Evolutionary conservation across 257 asterid genomes (phyloP).

Genomic region (Solanum sejunctum): DNA sequence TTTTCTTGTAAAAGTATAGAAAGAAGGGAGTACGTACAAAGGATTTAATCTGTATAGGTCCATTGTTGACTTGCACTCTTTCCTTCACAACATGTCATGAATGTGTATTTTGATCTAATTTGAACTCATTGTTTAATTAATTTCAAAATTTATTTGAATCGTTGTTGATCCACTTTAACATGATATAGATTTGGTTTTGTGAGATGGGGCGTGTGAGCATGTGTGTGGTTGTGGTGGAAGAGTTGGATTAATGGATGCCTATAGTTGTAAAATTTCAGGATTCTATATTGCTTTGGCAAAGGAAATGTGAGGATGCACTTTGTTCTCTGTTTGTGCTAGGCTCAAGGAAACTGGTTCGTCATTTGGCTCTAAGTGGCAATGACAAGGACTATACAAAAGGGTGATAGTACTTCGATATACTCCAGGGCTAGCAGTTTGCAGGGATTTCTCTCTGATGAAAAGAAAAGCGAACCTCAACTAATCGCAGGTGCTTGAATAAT

Average conservation of each 20-base stretch:
- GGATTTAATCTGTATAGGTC: background rate
- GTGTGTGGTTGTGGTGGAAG: too few species aligned
- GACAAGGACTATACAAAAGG: slow-evolving; percentile 80
- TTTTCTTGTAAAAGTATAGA: background rate
- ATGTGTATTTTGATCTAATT: background rate
- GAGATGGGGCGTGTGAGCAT: background rate
- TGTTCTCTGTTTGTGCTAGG: slow-evolving; percentile 83
- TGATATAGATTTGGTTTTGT: background rate
- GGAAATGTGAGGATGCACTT: slow-evolving; percentile 92
- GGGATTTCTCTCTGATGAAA: slow-evolving; percentile 92
- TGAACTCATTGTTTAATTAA: background rate
- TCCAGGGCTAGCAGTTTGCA: slow-evolving; percentile 96
- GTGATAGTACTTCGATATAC: slow-evolving; percentile 80
- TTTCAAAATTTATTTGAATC: background rate
- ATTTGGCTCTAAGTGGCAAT: slow-evolving; percentile 89
- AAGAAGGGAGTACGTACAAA: background rate
- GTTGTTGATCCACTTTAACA: background rate
- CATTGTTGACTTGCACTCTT: background rate
- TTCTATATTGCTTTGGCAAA: slow-evolving; percentile 64
- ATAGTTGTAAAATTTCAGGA: slow-evolving; percentile 38
- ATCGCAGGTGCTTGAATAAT: slow-evolving; percentile 62
- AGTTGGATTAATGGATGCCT: background rate
- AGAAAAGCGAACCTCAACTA: slow-evolving; percentile 69
- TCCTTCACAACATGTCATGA: background rate
- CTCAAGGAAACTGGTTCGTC: slow-evolving; percentile 92